phyloP scores from a whole-genome alignment of 805 yeast species.

The Ogataea nitratoaversa region DNA sequence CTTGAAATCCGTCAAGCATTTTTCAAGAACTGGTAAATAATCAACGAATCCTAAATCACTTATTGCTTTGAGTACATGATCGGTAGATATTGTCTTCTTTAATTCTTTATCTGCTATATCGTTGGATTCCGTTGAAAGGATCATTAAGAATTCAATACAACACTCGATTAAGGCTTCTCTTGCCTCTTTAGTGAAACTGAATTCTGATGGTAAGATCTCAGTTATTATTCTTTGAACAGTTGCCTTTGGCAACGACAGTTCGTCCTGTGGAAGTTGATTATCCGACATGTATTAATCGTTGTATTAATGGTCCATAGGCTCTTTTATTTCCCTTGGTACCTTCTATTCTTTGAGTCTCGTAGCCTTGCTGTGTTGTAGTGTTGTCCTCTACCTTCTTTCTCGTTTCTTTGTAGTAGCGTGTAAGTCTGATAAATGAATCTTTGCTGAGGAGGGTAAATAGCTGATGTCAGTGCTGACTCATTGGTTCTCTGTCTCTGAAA shows the following conservation, averaged over 20 bases:
- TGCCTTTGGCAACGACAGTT: constrained; percentile 48
- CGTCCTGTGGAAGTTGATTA: constrained; percentile 26
- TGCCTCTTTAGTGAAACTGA: constrained; percentile 87
- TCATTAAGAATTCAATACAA: constrained; percentile 94
- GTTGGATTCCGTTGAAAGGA: constrained; percentile 85
- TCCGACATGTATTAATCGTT: too few relatives aligned
- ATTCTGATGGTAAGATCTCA: constrained; percentile 85
- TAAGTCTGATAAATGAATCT: too few relatives aligned
- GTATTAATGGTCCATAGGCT: too few relatives aligned
- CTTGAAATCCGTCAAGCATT: constrained; percentile 80
- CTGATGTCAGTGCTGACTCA: neutral
- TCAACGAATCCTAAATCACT: constrained; percentile 82
- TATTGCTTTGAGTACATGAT: constrained; percentile 88
- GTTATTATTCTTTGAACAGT: constrained; percentile 93
- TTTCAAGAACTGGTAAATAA: constrained; percentile 76
- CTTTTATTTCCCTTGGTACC: neutral
- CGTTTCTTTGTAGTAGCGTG: too few relatives aligned
- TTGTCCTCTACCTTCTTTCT: too few relatives aligned
- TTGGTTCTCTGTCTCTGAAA: too few relatives aligned
- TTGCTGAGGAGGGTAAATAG: neutral
- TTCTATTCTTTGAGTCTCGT: too few relatives aligned
- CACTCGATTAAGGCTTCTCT: constrained; percentile 94
- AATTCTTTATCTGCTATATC: constrained; percentile 96
- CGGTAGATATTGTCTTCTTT: constrained; percentile 94
- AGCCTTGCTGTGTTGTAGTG: too few relatives aligned